These are phyloP conservation scores for Boletellus emodensis DNA, from an alignment of 768 basidiomycete species.

Conservation along the genomic window DNA sequence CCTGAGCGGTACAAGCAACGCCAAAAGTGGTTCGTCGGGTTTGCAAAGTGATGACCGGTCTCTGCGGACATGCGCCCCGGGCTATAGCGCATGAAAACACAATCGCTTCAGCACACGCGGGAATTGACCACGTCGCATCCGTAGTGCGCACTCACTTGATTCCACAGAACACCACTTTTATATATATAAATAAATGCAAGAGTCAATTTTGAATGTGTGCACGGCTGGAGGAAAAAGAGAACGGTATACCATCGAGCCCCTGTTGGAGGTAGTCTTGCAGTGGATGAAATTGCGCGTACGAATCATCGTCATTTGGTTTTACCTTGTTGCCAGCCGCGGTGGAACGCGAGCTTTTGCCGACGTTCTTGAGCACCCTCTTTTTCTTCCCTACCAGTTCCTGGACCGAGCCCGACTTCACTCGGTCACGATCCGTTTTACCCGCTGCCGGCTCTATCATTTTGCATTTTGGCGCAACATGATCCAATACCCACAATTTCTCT, in stretches of 20 bases:
- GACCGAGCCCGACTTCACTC: neutral
- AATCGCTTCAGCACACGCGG: neutral
- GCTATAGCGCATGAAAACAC: constrained; percentile 31
- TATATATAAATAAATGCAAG: too few species aligned
- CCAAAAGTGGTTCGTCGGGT: constrained; percentile 84
- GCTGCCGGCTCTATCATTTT: neutral
- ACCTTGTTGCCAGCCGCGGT: constrained; percentile 12
- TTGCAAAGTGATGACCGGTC: constrained; percentile 74
- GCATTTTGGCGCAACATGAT: neutral
- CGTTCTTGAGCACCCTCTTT: neutral
- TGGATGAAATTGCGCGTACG: constrained; percentile 46
- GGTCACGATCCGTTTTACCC: neutral
- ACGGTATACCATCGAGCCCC: constrained; percentile 52
- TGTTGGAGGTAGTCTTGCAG: constrained; percentile 51
- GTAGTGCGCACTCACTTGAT: constrained; percentile 58
- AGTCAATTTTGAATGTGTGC: too few species aligned
- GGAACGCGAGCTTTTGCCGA: neutral
- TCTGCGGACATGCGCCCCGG: constrained; percentile 66
- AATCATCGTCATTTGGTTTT: constrained; percentile 46
- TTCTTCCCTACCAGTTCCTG: neutral
- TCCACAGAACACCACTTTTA: constrained; percentile 74
- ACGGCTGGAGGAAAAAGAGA: too few species aligned
- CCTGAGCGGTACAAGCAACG: constrained; percentile 64
- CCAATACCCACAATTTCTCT: neutral
- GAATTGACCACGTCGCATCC: neutral